These are phyloP conservation scores for Hemisphaericaspora xylanilytica DNA, from an alignment of 1,139 yeast genomes.

Conservation along the genomic window DNA sequence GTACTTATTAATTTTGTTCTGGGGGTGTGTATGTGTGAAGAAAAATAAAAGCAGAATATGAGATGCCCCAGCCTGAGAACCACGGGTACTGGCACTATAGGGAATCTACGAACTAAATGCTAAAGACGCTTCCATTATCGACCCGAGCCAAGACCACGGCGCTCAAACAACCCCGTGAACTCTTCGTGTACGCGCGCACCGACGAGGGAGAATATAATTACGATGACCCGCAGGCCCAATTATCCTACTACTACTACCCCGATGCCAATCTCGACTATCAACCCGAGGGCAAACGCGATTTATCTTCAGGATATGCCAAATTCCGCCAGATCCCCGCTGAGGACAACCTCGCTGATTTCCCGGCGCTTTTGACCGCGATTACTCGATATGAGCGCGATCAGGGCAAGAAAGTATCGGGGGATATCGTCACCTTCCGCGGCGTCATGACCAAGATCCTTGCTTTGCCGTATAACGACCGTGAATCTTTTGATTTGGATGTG, in stretches of 20 bases:
- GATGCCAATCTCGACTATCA: slow-evolving; percentile 53
- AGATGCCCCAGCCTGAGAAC: no score
- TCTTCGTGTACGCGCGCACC: slow-evolving; percentile 58
- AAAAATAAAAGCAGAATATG: not conserved
- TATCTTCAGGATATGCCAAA: slow-evolving; percentile 59
- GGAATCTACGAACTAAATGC: no score
- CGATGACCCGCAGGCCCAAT: slow-evolving; percentile 46
- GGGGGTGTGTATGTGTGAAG: no score
- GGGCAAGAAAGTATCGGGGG: slow-evolving; percentile 51
- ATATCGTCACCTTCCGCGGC: slow-evolving; percentile 83
- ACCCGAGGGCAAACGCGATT: slow-evolving; percentile 39
- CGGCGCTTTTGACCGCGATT: slow-evolving; percentile 56
- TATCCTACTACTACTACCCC: slow-evolving; percentile 76
- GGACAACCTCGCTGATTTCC: slow-evolving; percentile 53
- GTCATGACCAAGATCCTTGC: slow-evolving; percentile 66
- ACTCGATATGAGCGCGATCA: slow-evolving; percentile 50
- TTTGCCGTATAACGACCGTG: slow-evolving; percentile 54
- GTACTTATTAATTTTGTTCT: no score
- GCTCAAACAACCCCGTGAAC: slow-evolving; percentile 72
- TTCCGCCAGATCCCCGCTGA: slow-evolving; percentile 58
- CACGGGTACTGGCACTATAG: no score
- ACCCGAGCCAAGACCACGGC: slow-evolving; percentile 53
- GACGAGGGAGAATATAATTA: slow-evolving; percentile 43
- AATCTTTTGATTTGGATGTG: slow-evolving; percentile 62
- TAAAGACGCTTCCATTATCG: slow-evolving; percentile 42